Evolutionary conservation across 768 basidiomycete genomes (phyloP), one percentile per base, ranked within the genome.

Genomic region (Crepidotus variabilis): DNA sequence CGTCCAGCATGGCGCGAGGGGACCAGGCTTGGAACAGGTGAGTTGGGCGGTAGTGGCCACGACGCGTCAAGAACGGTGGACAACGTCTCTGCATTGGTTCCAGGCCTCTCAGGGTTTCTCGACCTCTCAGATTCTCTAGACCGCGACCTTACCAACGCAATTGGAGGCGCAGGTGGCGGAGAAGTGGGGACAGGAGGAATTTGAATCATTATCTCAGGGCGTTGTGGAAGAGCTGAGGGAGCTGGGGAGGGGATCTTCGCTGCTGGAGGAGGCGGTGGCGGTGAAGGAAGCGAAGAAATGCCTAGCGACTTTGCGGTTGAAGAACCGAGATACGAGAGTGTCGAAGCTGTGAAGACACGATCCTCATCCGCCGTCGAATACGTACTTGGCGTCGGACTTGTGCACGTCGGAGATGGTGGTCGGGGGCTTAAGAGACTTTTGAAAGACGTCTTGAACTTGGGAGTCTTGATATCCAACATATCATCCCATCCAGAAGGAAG

Each of bases 401-500:
- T 62, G 21, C 60, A 61, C 34, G 63, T 32, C 14, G 50, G 55
- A 33, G 63, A 57, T 9, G 61, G 62, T 23, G 57, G 47, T 22
- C 60, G 63, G 49, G 23, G 64, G 28, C 63, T 63, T 23, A 64
- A 63, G 47, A 57, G 67, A 4, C 39, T 18, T 54, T 51, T 63
- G 48, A 47, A 61, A 33, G 57, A 61, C 23, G 51, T 60, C 55
- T 65, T 67, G 28, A 62, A 55, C 39, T 55, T 71, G 13, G 70
- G 54, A 6, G 63, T 58, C 65, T 71, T 75, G 49, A 65, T 58
- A 50, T 74, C 72, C 32, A 77, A 65, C 68, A 75, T 75, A 50
- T 79, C 78, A 55, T 80, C 78, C 80, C 80, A 82, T 10, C 78
- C 80, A 2, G 80, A 82, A 61, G 67, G 78, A 47, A 79, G 69